A percentile compares a stretch with the other conserved stretches of the same genome.
Evolutionary conservation across 179 eudicot genomes (phyloP).

Genomic region (Kewa caespitosa): DNA sequence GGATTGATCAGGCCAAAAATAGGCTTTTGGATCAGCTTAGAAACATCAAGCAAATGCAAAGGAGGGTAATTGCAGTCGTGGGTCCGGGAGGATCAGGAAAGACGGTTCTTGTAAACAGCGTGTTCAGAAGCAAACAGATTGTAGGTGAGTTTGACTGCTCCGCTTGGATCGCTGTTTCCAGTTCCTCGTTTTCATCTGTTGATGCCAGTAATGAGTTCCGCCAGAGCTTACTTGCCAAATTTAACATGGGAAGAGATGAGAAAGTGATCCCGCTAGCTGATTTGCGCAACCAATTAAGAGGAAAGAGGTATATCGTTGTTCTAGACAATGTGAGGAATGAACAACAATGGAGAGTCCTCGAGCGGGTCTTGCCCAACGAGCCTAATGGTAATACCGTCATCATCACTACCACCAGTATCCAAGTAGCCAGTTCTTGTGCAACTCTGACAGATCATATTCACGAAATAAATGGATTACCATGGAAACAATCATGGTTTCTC

Average conservation of each 20-base stretch:
- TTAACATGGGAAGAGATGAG: not conserved
- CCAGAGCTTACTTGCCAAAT: not conserved
- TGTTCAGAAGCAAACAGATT: not conserved
- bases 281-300: not conserved
- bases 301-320: not conserved
- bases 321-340: not conserved
- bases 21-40: not conserved
- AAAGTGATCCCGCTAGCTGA: not conserved
- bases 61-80: not conserved
- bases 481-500: constrained; percentile 14
- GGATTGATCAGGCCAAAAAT: not conserved
- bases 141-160: not conserved
- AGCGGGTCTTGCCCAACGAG: constrained; percentile 16
- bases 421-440: constrained; percentile 5
- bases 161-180: not conserved
- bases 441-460: not conserved
- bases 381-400: constrained; percentile 23
- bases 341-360: not conserved
- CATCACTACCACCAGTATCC: constrained; percentile 24
- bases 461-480: not conserved
- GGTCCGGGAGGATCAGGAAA: not conserved
- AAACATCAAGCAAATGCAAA: not conserved
- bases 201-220: not conserved
- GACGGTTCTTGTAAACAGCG: not conserved
- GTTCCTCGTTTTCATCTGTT: not conserved